These are phyloP conservation scores for Pugionium cornutum DNA, from an alignment of 345 rosid species.

Conservation along the genomic window DNA sequence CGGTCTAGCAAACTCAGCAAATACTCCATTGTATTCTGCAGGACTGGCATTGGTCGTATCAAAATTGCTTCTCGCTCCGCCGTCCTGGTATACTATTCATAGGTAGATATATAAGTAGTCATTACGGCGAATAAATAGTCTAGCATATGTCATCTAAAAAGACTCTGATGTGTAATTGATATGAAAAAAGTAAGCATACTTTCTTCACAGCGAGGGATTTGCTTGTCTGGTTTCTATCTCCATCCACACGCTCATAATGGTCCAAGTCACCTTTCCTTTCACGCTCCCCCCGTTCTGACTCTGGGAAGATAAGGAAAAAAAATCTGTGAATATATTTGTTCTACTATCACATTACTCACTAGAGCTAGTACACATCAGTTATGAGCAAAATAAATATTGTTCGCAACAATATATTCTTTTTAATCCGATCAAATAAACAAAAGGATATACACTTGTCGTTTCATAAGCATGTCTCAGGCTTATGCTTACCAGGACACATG, in stretches of 20 bases:
- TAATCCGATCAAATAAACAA: conserved; percentile 26
- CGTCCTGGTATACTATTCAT: conserved; percentile 78
- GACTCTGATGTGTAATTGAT: conserved; percentile 8
- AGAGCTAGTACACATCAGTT: conserved; percentile 17
- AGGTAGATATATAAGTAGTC: conserved; percentile 32
- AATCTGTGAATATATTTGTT: conserved; percentile 24
- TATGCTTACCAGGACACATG: conserved; percentile 87
- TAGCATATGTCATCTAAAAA: conserved; percentile 22
- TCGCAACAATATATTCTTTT: conserved; percentile 2
- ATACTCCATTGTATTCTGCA: conserved; percentile 76
- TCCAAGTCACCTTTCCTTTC: conserved; percentile 99
- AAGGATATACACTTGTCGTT: conserved; percentile 19
- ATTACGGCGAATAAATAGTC: conserved; percentile 23
- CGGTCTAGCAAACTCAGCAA: conserved; percentile 83
- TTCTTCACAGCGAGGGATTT: conserved; percentile 87
- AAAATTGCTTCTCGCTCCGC: conserved; percentile 90
- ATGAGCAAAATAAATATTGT: not conserved
- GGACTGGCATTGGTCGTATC: conserved; percentile 91
- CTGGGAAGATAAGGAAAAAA: conserved; percentile 46
- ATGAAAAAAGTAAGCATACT: conserved; percentile 25
- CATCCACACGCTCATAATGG: conserved; percentile 88
- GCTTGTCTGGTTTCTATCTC: conserved; percentile 88
- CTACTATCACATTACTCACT: conserved; percentile 8
- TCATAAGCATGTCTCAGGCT: conserved; percentile 25
- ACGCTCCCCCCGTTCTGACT: conserved; percentile 85